phyloP scores from a whole-genome alignment of 805 yeast species.

The Pichia exigua region DNA sequence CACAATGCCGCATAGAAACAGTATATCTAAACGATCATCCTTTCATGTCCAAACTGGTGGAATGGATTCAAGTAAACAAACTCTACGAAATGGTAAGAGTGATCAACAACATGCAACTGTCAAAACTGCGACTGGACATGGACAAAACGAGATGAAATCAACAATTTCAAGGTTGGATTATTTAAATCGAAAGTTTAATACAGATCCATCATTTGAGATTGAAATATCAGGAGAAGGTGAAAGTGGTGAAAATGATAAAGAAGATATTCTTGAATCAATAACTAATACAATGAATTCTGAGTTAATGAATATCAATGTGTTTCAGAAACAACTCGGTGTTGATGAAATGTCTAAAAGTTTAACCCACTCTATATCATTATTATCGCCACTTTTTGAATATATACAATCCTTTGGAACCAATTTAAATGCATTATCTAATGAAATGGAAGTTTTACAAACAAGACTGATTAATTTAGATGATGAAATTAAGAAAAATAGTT shows the following conservation, averaged over 20 bases:
- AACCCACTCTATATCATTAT: conserved; percentile 14
- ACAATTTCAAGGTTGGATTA: conserved; percentile 2
- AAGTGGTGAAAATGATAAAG: background rate
- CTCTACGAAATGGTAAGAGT: background rate
- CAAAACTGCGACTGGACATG: background rate
- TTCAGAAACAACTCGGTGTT: conserved; percentile 6
- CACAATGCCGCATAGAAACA: conserved; percentile 2
- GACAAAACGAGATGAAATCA: background rate
- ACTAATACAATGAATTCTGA: background rate
- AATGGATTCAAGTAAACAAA: background rate
- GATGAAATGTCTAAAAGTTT: conserved; percentile 11
- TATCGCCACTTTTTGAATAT: conserved; percentile 46
- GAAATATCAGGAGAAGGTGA: conserved; percentile 5
- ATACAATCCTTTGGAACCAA: conserved; percentile 51
- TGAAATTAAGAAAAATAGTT: conserved; percentile 40
- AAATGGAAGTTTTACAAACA: conserved; percentile 52
- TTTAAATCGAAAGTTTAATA: conserved; percentile 5
- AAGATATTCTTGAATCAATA: background rate
- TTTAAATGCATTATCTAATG: conserved; percentile 46
- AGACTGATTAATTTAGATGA: conserved; percentile 42
- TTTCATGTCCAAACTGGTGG: background rate
- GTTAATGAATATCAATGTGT: conserved; percentile 11
- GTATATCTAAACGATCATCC: conserved; percentile 4
- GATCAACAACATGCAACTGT: background rate
- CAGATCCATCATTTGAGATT: conserved; percentile 5